Conservation (phyloP, 208 protist species). For the Spongospora subterranea region DNA sequence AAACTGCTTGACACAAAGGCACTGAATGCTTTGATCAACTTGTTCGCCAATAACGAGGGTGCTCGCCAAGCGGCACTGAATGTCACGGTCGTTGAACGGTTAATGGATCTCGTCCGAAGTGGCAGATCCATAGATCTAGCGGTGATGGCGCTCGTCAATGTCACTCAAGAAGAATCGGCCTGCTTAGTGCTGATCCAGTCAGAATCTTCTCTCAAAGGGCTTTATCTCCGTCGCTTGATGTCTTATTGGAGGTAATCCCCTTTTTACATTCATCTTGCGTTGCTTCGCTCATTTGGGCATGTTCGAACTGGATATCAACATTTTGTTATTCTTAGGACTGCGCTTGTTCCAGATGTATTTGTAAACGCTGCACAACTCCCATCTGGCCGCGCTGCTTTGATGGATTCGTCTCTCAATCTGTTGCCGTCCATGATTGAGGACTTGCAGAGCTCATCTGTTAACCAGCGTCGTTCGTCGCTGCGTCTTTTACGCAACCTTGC, state of each 20-base stretch:
- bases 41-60: not conserved
- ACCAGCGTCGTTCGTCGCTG: not conserved
- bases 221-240: conserved; percentile 3
- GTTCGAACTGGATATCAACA: not conserved
- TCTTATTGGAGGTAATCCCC: not conserved
- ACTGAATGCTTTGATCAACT: conserved; percentile 30
- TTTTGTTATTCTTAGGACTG: not conserved
- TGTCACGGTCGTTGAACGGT: not conserved
- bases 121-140: not conserved
- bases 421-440: not conserved
- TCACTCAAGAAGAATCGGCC: not conserved
- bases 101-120: not conserved
- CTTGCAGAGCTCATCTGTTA: not conserved
- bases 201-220: not conserved
- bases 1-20: not conserved
- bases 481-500: not conserved
- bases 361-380: not conserved
- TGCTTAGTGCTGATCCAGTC: not conserved
- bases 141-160: not conserved
- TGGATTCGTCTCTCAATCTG: not conserved
- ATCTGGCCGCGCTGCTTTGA: not conserved
- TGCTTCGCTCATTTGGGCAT: not conserved
- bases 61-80: not conserved
- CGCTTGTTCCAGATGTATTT: not conserved
- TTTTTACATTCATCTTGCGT: too few relatives aligned